phyloP scores from a whole-genome alignment of 2,329 filamentous ascomycete species.

The Dothideomycetes sp. region DNA sequence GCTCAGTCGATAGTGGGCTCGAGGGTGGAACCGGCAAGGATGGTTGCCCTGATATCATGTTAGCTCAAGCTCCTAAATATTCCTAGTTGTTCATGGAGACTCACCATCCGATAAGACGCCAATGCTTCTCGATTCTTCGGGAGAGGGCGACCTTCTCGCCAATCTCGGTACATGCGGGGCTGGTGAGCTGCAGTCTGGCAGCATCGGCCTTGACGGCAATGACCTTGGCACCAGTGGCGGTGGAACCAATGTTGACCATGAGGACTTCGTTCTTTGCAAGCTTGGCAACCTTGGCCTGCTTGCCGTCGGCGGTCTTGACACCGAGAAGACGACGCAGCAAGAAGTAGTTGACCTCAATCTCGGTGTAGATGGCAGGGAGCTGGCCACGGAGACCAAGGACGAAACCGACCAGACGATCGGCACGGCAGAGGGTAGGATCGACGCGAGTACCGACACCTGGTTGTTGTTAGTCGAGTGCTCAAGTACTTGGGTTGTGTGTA shows the following conservation, averaged over 20 bases:
- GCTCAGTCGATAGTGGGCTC: conserved; percentile 19
- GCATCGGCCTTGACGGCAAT: conserved; percentile 95
- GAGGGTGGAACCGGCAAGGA: conserved; percentile 24
- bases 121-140: conserved; percentile 98
- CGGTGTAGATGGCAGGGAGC: conserved; percentile 93
- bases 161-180: conserved; percentile 79
- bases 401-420: conserved; percentile 96
- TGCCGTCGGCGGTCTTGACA: conserved; percentile 95
- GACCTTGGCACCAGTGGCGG: conserved; percentile 94
- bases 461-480: conserved; percentile 15
- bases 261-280: conserved; percentile 96
- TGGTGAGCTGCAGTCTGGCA: conserved; percentile 86
- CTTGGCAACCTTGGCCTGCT: conserved; percentile 99
- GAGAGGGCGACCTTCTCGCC: conserved; percentile 96
- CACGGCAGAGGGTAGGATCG: conserved; percentile 95
- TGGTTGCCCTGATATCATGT: conserved; percentile 21
- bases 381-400: conserved; percentile 90
- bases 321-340: conserved; percentile 85
- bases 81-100: background rate
- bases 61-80: background rate
- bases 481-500: background rate
- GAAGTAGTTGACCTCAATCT: conserved; percentile 99
- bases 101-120: conserved; percentile 82
- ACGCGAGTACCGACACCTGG: conserved; percentile 85
- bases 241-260: conserved; percentile 99